Percentiles rank a stretch among this genome's conserved stretches.
phyloP scores from a whole-genome alignment of 768 basidiomycete species.

The Leccinum disarticulatum region DNA sequence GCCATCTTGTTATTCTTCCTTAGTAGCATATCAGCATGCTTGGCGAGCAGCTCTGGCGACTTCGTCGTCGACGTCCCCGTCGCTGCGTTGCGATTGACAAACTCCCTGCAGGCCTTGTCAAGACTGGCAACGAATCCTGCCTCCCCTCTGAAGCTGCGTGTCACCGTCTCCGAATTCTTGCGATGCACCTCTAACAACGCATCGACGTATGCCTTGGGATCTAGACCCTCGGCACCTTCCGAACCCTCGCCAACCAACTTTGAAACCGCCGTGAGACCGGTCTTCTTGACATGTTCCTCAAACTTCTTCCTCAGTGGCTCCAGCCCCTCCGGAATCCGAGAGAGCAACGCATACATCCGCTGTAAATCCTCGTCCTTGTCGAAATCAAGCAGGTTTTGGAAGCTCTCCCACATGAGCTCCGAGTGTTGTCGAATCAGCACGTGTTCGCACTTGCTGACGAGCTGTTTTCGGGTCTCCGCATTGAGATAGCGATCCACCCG shows the following conservation, averaged over 20 bases:
- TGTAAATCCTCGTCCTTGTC: conserved; percentile 95
- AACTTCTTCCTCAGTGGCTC: conserved; percentile 91
- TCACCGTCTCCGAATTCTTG: conserved; percentile 88
- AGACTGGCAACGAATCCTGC: conserved; percentile 91
- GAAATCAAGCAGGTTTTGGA: conserved; percentile 85
- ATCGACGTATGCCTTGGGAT: conserved; percentile 94
- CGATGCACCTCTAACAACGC: conserved; percentile 87
- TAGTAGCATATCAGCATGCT: conserved; percentile 85
- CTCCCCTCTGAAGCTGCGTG: conserved; percentile 87
- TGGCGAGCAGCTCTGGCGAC: conserved; percentile 90
- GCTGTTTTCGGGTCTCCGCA: conserved; percentile 79
- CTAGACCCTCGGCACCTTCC: conserved; percentile 59
- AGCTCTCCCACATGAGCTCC: conserved; percentile 95
- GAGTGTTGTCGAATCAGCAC: conserved; percentile 91
- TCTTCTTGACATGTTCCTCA: conserved; percentile 92
- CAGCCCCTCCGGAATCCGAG: conserved; percentile 86
- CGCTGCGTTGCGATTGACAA: conserved; percentile 90
- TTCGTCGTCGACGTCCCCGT: conserved; percentile 82
- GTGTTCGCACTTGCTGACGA: conserved; percentile 84
- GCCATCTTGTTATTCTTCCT: conserved; percentile 95
- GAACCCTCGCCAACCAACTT: conserved; percentile 60
- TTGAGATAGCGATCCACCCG: conserved; percentile 93
- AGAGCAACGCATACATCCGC: conserved; percentile 91
- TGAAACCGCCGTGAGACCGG: conserved; percentile 79
- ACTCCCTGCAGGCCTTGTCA: conserved; percentile 94